Conservation (phyloP, 2,329 filamentous ascomycete genomes). For the Colletotrichum filicis region DNA sequence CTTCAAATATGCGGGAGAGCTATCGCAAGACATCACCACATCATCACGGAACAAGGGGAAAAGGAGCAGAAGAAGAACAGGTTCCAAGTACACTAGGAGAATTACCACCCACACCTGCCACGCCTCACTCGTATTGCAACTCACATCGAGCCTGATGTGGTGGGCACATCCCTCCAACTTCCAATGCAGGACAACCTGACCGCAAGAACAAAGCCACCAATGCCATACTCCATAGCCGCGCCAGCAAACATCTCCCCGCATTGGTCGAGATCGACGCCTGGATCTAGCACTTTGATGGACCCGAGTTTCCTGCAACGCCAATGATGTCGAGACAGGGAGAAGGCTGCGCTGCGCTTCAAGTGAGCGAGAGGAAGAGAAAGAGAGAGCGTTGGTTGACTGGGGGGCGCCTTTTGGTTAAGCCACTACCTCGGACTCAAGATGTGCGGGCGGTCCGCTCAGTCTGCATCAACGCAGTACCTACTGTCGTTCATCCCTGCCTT, state of each 20-base stretch:
- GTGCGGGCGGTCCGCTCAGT: neutral
- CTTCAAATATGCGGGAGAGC: neutral
- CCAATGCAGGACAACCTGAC: slow-evolving; percentile 16
- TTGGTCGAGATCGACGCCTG: slow-evolving; percentile 15
- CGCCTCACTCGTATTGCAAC: slow-evolving; percentile 9
- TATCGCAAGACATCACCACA: slow-evolving; percentile 2
- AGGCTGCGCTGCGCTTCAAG: neutral
- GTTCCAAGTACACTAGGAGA: neutral
- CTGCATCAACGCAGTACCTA: neutral
- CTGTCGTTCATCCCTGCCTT: neutral
- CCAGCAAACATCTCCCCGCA: slow-evolving; percentile 22
- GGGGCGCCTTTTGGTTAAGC: neutral
- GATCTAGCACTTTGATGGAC: neutral
- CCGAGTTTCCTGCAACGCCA: neutral
- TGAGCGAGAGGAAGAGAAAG: neutral
- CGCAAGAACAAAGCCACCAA: slow-evolving; percentile 22
- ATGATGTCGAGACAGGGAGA: neutral
- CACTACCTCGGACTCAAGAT: neutral
- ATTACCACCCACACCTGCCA: neutral
- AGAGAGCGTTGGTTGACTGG: neutral
- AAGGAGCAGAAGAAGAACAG: neutral
- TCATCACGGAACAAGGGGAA: neutral
- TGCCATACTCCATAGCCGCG: neutral
- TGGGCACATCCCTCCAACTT: neutral
- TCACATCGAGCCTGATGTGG: neutral